Evolutionary conservation across 495 filamentous ascomycete genomes (phyloP), one percentile per base, ranked within the genome.

Genomic region (Cercophora sp.): DNA sequence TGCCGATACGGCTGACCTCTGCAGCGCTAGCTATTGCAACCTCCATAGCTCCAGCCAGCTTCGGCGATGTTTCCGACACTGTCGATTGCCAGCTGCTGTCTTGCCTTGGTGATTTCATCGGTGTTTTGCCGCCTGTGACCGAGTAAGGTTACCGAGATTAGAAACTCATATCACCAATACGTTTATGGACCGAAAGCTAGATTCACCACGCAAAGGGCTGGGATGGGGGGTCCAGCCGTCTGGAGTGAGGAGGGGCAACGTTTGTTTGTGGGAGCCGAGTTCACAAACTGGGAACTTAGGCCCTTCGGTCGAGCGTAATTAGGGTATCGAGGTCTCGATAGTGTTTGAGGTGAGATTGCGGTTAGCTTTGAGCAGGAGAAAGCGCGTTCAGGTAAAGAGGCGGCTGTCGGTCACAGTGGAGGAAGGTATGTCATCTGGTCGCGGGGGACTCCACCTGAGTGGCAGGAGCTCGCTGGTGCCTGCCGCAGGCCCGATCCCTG

Each of bases 1-100:
- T 90, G 72, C 70, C 67, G 19, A 71, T 51, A 18, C 68, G 63
- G 48, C 65, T 32, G 8, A 68, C 65, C 32, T 70, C 67, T 20
- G 59, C 67, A 16, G 63, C 59, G 4, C 63, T 65, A 8, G 67
- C 70, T 29, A 70, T 68, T 10, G 74, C 71, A 20, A 65, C 65
- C 44, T 75, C 73, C 73, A 76, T 72, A 27, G 60, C 63, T 51
- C 42, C 58, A 20, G 43, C 60, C 20, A 67, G 41, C 54, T 63
- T 60, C 11, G 64, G 62, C 8, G 63, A 64, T 23, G 61, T 64
- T 15, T 48, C 26, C 13, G 62, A 57, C 25, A 60, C 55, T 37
- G 60, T 53, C 13, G 59, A 56, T 37, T 68, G 66, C 66, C 66
- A 68, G 51, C 50, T 54, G 42, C 40, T 55, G 55, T 58, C 59